Evolutionary conservation across 2,329 filamentous ascomycete species (phyloP), one percentile per base, ranked within the genome.

Genomic region (Torrubiellomyces zombiae): DNA sequence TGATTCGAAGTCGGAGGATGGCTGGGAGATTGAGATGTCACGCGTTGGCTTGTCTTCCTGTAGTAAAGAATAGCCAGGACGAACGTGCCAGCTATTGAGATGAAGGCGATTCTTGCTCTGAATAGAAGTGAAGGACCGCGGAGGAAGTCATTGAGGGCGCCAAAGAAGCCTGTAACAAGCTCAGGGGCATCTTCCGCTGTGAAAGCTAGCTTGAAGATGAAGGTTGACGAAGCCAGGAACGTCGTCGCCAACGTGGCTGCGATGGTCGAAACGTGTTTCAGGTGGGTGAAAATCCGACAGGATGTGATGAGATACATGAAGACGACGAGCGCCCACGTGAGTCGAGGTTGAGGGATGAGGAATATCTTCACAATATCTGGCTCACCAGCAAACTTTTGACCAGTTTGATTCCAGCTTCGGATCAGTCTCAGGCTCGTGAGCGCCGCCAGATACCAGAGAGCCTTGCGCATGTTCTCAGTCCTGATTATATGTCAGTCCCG

Each of bases 381-480:
- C 19, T 75, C 77, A n/a, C 85, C 85, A 2, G 89, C 77, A 39
- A 82, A 85, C 48, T 98, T 98, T 44, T 95, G 86, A 4, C 89
- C 89, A 0, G 89, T 95, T 48, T 95, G 89, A 43, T 95, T 95
- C 86, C 86, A 98, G 28, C 76, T 67, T 21, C 81, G 60, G 18
- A 72, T 55, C 3, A 92, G 39, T 18, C 85, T 67, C 26, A 80
- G 64, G 6, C 68, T 51, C 2, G 61, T 40, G 6, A 86, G 56
- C 0, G 78, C 56, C 16, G 62, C 38, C 5, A 49, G 14, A 7
- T 44, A 31, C 31, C 37, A 43, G 9, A 65, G 19, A 2, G 43
- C 34, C 6, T 45, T 42, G 5, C 43, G 24, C 0, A 45, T 20
- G 2, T 42, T 42, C 7, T 38, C 39, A 5, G 33, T 36, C 15